Evolutionary conservation across 306 rosid genomes (phyloP).

Genomic region (Hippophae tibetana): DNA sequence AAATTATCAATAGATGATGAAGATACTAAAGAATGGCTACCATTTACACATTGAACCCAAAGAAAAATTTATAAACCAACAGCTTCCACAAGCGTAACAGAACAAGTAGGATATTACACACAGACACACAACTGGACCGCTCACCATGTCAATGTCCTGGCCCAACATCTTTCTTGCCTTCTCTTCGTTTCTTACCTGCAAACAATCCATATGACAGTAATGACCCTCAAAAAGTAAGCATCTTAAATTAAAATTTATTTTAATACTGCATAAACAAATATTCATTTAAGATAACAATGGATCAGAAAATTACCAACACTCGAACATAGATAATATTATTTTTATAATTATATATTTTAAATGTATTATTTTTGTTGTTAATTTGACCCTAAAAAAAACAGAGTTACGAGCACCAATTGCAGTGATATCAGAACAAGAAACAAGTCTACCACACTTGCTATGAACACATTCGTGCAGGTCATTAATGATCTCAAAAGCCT

Average conservation of each 20-base stretch:
- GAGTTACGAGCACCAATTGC: slow-evolving; percentile 61
- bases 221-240: background rate
- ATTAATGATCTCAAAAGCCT: slow-evolving; percentile 43
- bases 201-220: slow-evolving; percentile 16
- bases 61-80: background rate
- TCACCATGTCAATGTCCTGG: slow-evolving; percentile 79
- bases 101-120: background rate
- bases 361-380: too few species aligned
- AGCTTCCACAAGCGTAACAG: too few species aligned
- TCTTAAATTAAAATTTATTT: background rate
- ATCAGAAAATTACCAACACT: slow-evolving; percentile 52
- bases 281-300: slow-evolving; percentile 6
- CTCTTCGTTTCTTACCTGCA: slow-evolving; percentile 83
- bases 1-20: background rate
- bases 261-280: background rate
- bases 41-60: background rate
- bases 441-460: slow-evolving; percentile 40
- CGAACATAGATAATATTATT: slow-evolving; percentile 26
- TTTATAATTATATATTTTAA: too few species aligned
- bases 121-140: slow-evolving; percentile 17
- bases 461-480: slow-evolving; percentile 32
- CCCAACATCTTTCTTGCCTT: slow-evolving; percentile 86
- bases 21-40: background rate
- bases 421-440: slow-evolving; percentile 55
- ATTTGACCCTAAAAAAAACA: slow-evolving; percentile 6